Conservation (phyloP, 345 rosid genomes). For the Garcia nutans region DNA sequence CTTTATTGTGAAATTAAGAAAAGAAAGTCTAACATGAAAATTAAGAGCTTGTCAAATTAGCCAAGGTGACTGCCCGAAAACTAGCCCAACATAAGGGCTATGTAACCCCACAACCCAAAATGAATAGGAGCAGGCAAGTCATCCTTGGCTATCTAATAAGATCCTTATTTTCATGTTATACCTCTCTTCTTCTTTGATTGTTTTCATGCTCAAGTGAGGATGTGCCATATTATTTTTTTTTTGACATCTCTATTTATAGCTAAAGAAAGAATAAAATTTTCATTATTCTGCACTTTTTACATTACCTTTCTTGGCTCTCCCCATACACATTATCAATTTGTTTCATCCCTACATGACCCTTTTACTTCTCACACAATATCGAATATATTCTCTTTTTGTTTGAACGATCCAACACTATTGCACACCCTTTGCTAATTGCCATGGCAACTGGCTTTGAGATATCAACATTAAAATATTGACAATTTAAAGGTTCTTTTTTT, state of each 20-base stretch:
- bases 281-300: neutral
- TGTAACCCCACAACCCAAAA: neutral
- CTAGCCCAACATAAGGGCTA: neutral
- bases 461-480: too few relatives aligned
- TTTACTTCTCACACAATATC: neutral
- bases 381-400: slow-evolving; percentile 14
- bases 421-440: neutral
- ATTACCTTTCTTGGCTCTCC: neutral
- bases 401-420: neutral
- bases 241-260: slow-evolving; percentile 16
- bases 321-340: neutral
- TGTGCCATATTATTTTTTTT: neutral
- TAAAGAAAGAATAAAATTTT: neutral
- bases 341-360: neutral
- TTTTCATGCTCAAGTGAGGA: neutral
- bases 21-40: slow-evolving; percentile 14
- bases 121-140: slow-evolving; percentile 19
- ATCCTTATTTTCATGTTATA: slow-evolving; percentile 20
- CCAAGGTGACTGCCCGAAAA: slow-evolving; percentile 24
- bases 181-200: slow-evolving; percentile 14
- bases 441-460: neutral
- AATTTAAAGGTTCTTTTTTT: too few relatives aligned
- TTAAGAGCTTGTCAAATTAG: slow-evolving; percentile 19
- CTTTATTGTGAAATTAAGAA: neutral
- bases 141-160: slow-evolving; percentile 25